phyloP scores from a whole-genome alignment of 1,284 basidiomycete genomes.

The Singerocomus inundabilis region DNA sequence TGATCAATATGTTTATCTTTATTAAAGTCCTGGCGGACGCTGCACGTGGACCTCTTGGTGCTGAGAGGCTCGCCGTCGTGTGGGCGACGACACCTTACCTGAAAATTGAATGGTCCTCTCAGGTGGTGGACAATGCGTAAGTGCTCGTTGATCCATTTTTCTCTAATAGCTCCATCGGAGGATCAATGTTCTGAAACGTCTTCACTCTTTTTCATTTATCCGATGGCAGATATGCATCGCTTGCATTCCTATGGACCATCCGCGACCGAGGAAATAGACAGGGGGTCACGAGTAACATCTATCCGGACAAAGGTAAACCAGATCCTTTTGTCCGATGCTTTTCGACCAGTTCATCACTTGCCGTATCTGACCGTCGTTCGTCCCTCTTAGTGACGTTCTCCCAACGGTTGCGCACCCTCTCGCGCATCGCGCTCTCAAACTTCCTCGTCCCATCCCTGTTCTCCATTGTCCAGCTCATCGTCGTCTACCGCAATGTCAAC shows the following conservation, averaged over 20 bases:
- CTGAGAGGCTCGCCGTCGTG: slow-evolving; percentile 6
- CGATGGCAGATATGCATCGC: slow-evolving; percentile 21
- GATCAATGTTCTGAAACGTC: not conserved
- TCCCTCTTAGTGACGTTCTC: slow-evolving; percentile 19
- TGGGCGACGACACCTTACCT: slow-evolving; percentile 30
- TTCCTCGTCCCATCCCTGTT: slow-evolving; percentile 33
- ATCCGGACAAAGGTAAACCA: slow-evolving; percentile 12
- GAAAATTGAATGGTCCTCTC: slow-evolving; percentile 37
- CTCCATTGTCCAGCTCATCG: slow-evolving; percentile 32
- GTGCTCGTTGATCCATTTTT: not conserved
- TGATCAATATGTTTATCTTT: slow-evolving; percentile 28
- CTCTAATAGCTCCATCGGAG: no score
- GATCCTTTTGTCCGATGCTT: not conserved
- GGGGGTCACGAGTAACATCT: slow-evolving; percentile 21
- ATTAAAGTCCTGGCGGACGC: slow-evolving; percentile 16
- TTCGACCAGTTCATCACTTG: not conserved
- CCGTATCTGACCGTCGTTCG: not conserved
- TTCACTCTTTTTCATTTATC: no score
- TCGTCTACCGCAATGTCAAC: slow-evolving; percentile 29
- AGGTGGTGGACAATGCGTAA: slow-evolving; percentile 32
- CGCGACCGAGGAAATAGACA: slow-evolving; percentile 4
- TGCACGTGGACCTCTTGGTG: slow-evolving; percentile 14
- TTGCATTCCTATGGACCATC: slow-evolving; percentile 27
- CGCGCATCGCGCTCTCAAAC: slow-evolving; percentile 32
- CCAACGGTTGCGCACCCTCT: slow-evolving; percentile 25